phyloP scores from a whole-genome alignment of 768 basidiomycete genomes.

The Nidularia sp. region DNA sequence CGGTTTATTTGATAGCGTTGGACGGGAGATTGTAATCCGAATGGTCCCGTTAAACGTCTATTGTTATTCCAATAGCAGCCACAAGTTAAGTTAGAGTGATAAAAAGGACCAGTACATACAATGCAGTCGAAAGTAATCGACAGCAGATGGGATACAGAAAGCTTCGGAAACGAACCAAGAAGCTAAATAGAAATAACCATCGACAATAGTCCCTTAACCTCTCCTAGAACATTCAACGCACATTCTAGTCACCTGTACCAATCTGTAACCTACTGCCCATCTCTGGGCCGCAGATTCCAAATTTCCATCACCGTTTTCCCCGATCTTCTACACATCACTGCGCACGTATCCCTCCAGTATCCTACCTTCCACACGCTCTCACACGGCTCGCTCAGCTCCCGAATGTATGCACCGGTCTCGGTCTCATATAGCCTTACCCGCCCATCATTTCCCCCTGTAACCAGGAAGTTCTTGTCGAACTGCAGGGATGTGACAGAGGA shows the following conservation, averaged over 20 bases:
- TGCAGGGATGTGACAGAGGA: conserved; percentile 84
- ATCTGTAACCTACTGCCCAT: conserved; percentile 5
- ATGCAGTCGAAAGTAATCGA: too few species aligned
- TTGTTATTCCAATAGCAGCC: too few species aligned
- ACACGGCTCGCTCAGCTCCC: conserved; percentile 73
- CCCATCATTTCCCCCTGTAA: conserved; percentile 85
- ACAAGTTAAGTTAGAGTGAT: too few species aligned
- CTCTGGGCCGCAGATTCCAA: conserved; percentile 64
- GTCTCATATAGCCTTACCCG: conserved; percentile 72
- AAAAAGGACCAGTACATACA: too few species aligned
- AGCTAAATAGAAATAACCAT: too few species aligned
- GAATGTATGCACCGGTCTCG: conserved; percentile 59
- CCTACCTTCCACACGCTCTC: conserved; percentile 88
- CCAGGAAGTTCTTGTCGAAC: conserved; percentile 77
- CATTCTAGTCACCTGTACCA: not conserved
- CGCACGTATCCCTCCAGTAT: conserved; percentile 59
- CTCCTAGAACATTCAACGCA: too few species aligned
- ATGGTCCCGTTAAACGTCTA: too few species aligned
- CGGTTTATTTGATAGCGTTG: too few species aligned
- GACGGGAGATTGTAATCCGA: too few species aligned
- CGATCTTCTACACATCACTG: conserved; percentile 75
- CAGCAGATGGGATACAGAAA: too few species aligned
- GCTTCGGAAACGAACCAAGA: too few species aligned
- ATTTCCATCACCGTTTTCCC: conserved; percentile 88
- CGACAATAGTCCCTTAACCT: too few species aligned